Conservation (phyloP, 2,329 filamentous ascomycete species). For the Nectriaceae sp. region DNA sequence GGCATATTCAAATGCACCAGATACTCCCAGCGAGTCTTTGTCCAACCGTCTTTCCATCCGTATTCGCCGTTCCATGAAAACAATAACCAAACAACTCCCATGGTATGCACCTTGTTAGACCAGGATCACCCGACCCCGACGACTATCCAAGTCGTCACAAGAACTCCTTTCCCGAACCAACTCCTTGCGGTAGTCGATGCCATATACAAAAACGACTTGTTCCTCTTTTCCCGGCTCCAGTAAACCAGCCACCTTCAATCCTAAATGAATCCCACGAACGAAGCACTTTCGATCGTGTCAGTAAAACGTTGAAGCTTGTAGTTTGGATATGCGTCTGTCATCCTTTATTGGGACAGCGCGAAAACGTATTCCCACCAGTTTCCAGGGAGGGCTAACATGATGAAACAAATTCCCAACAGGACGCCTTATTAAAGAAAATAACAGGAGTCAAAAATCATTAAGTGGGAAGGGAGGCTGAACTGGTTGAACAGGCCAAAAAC, state of each 20-base stretch:
- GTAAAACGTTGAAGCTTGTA: neutral
- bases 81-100: neutral
- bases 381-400: slow-evolving; percentile 11
- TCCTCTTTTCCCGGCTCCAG: slow-evolving; percentile 17
- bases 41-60: neutral
- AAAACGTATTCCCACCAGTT: slow-evolving; percentile 26
- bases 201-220: slow-evolving; percentile 20
- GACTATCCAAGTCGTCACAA: slow-evolving; percentile 4
- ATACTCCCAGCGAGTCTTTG: slow-evolving; percentile 1
- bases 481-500: slow-evolving; percentile 5
- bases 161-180: slow-evolving; percentile 18
- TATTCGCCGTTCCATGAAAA: neutral
- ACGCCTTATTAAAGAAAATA: slow-evolving; percentile 18
- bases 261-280: slow-evolving; percentile 20
- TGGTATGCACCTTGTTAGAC: neutral
- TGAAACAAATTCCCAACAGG: slow-evolving; percentile 7
- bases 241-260: slow-evolving; percentile 7
- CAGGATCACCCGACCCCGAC: neutral
- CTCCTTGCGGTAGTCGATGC: slow-evolving; percentile 15
- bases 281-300: slow-evolving; percentile 32
- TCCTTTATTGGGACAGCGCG: neutral
- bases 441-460: slow-evolving; percentile 25
- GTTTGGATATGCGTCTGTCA: neutral
- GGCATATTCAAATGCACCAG: slow-evolving; percentile 22
- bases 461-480: slow-evolving; percentile 14